Conservation (phyloP, 495 filamentous ascomycete species). For the Penicillium nucicola region DNA sequence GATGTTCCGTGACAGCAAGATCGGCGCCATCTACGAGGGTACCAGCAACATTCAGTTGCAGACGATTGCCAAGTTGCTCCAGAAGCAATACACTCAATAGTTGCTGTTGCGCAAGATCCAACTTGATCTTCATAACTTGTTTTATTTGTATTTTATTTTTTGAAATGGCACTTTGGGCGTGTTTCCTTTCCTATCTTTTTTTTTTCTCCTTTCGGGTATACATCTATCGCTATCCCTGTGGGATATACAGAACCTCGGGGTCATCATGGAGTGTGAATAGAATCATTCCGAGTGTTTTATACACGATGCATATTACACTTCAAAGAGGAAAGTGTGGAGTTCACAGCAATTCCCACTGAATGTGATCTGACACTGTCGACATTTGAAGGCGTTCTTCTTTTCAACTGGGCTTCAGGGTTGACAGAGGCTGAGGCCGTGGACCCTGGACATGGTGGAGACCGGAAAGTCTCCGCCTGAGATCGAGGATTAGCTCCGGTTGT, state of each 20-base stretch:
- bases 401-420: too few relatives aligned
- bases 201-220: neutral
- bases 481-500: neutral
- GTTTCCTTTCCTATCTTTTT: neutral
- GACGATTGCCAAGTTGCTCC: slow-evolving; percentile 90
- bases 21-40: slow-evolving; percentile 97
- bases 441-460: neutral
- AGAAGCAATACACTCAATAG: slow-evolving; percentile 75
- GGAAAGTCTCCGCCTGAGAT: neutral
- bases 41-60: slow-evolving; percentile 83
- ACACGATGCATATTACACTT: too few relatives aligned
- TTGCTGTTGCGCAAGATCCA: neutral
- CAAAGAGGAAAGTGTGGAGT: too few relatives aligned
- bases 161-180: neutral
- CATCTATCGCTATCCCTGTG: neutral
- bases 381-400: too few relatives aligned
- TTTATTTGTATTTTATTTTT: neutral
- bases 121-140: neutral
- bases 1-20: slow-evolving; percentile 97
- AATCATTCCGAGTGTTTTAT: too few relatives aligned
- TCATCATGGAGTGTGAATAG: too few relatives aligned
- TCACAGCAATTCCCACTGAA: too few relatives aligned
- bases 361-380: too few relatives aligned
- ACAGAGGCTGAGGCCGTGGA: too few relatives aligned
- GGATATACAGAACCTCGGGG: too few relatives aligned